Evolutionary conservation across 495 filamentous ascomycete genomes (phyloP), one percentile per base, ranked within the genome.

Genomic region (Ramalina intermedia): DNA sequence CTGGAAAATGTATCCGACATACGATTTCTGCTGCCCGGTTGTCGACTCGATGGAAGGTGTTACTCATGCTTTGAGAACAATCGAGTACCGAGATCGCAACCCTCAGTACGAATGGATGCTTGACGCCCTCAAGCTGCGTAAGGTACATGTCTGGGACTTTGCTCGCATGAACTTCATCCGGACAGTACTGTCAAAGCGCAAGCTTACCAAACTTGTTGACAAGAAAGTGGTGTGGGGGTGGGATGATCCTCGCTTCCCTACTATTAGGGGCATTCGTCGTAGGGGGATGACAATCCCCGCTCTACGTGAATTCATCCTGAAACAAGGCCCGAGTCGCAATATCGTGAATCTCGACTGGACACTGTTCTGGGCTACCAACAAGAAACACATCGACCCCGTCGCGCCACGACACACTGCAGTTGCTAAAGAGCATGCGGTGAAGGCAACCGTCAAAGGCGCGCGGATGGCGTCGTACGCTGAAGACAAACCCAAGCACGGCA

Each of bases 31-130:
- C 52, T 94, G 87, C 65, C 91, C 93, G 13, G 78, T 96, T 37
- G 79, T 98, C 40, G 91, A 98, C 66, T 79, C 80, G 23, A 66
- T 89, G 55, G 89, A 96, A 67, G 88, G 87, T 38, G 85, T 96
- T 44, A 96, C 91, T 12, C 91, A 96, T 61, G 91, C 91, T 24
- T 76, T 98, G 45, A 79, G 93, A 54, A 94, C 91, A 1, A 96
- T 88, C 51, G 91, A 98, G 70, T 98, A 96, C 70, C 83, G 88
- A 37, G 93, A 98, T 66, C 85, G 91, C 46, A 96, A 98, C 65
- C 82, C 86, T 11, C 90, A 95, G 68, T 98, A 96, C 69, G 79
- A 91, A 61, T 98, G 91, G 91, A 88, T 98, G 72, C 61, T 93
- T 29, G 79, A 94, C 50, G 76, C 85, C 0, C 74, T 96, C 41